A percentile compares a stretch with the other conserved stretches of the same genome.
Conservation (phyloP, 768 basidiomycete genomes). For the Collybia sordida region DNA sequence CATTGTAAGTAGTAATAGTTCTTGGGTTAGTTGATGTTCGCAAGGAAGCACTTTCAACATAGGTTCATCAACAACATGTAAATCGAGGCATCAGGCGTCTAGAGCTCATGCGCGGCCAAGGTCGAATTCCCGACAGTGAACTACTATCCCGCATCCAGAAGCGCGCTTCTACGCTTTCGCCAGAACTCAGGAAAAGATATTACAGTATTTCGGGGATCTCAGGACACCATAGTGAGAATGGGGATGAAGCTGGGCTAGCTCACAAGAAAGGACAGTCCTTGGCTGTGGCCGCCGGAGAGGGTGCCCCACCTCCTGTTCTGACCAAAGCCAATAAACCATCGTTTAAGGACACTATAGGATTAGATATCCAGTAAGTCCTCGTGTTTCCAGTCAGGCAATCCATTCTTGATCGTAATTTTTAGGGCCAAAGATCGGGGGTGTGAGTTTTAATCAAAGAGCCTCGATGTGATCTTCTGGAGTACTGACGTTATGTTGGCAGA, state of each 20-base stretch:
- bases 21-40: neutral
- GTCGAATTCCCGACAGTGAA: constrained; percentile 30
- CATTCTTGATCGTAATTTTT: neutral
- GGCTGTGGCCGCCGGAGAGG: constrained; percentile 3
- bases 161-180: constrained; percentile 8
- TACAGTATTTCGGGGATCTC: neutral
- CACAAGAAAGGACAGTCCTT: neutral
- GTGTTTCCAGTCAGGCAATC: neutral
- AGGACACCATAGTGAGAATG: neutral
- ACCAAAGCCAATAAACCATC: constrained; percentile 12
- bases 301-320: constrained; percentile 21
- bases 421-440: constrained; percentile 55
- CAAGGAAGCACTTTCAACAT: neutral
- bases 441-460: constrained; percentile 10
- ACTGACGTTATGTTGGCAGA: constrained; percentile 20
- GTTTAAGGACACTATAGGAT: constrained; percentile 40
- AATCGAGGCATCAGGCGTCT: constrained; percentile 55
- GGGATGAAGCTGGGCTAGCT: neutral
- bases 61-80: constrained; percentile 63
- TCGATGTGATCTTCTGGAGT: neutral
- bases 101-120: constrained; percentile 55
- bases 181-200: neutral
- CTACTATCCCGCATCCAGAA: constrained; percentile 28
- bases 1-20: constrained; percentile 6
- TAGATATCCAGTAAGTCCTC: constrained; percentile 54